phyloP scores from a whole-genome alignment of 2,329 filamentous ascomycete species.

The Penicillium sp. region DNA sequence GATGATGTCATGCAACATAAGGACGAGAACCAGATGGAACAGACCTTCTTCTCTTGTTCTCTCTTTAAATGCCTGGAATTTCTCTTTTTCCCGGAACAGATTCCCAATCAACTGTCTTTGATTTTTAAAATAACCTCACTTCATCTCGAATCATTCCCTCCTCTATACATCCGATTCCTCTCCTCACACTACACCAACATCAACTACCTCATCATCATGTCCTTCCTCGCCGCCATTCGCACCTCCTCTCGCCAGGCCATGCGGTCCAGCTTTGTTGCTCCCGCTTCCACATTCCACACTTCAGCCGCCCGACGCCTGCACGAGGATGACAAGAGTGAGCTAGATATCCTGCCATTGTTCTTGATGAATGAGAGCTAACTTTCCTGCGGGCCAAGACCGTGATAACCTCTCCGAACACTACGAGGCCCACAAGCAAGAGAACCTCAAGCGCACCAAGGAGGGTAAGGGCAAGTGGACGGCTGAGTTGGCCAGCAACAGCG shows the following conservation, averaged over 20 bases:
- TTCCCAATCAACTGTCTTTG: not conserved
- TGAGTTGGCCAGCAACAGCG: slow-evolving; percentile 72
- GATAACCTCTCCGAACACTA: slow-evolving; percentile 45
- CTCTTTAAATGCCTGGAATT: not conserved
- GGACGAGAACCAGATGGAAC: not conserved
- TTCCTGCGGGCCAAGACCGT: slow-evolving; percentile 37
- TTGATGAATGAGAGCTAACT: not conserved
- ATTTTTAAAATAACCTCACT: not conserved
- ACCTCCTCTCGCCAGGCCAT: slow-evolving; percentile 23
- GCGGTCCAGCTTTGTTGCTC: slow-evolving; percentile 16
- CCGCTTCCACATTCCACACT: slow-evolving; percentile 29
- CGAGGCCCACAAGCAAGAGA: slow-evolving; percentile 61
- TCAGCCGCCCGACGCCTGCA: slow-evolving; percentile 31
- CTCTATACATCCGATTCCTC: not conserved
- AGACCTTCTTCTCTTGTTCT: not conserved
- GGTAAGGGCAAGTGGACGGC: slow-evolving; percentile 73
- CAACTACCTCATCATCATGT: slow-evolving; percentile 29
- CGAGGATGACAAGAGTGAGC: slow-evolving; percentile 36
- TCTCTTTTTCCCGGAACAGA: not conserved
- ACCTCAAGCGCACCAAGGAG: slow-evolving; percentile 47
- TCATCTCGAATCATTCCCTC: not conserved
- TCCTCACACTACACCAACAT: not conserved
- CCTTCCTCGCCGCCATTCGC: slow-evolving; percentile 33
- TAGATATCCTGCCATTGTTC: not conserved
- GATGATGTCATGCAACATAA: slow-evolving; percentile 8